Conservation (phyloP, 176 grass and related monocot species). For the Coix lacrymajobi region DNA sequence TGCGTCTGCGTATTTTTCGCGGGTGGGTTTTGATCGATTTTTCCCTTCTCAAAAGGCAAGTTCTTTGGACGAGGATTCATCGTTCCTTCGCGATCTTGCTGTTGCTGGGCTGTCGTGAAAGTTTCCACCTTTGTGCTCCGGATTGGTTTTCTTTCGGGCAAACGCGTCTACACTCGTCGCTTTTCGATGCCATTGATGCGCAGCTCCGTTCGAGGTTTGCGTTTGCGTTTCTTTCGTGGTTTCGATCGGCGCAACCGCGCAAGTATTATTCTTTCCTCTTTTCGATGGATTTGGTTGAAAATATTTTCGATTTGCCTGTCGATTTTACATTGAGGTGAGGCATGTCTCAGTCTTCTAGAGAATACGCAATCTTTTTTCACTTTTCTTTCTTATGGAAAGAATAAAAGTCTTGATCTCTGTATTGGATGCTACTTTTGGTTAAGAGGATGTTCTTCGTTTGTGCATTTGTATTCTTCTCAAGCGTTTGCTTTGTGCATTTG, state of each 20-base stretch:
- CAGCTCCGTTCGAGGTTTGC: not conserved
- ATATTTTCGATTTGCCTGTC: not conserved
- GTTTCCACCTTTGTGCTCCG: not conserved
- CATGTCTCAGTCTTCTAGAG: not conserved
- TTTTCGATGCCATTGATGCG: not conserved
- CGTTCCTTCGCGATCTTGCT: not conserved
- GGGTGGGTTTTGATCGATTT: not conserved
- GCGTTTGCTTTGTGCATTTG: not conserved
- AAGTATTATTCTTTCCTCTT: not conserved
- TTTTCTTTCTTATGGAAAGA: not conserved
- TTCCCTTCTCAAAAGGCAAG: not conserved
- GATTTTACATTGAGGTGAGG: not conserved
- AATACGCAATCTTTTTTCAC: not conserved
- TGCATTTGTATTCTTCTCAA: not conserved
- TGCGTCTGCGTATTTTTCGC: too few relatives aligned
- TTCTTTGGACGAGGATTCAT: not conserved
- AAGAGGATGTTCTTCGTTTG: not conserved
- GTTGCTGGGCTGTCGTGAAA: not conserved
- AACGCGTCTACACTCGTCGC: not conserved
- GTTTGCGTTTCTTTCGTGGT: not conserved
- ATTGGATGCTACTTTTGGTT: not conserved
- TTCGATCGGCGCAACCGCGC: not conserved
- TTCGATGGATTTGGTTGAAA: not conserved
- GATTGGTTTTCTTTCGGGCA: not conserved
- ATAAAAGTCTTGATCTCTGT: not conserved